Evolutionary conservation across 306 rosid species (phyloP), one percentile per base, ranked within the genome.

Genomic region (Sicyos edulis): DNA sequence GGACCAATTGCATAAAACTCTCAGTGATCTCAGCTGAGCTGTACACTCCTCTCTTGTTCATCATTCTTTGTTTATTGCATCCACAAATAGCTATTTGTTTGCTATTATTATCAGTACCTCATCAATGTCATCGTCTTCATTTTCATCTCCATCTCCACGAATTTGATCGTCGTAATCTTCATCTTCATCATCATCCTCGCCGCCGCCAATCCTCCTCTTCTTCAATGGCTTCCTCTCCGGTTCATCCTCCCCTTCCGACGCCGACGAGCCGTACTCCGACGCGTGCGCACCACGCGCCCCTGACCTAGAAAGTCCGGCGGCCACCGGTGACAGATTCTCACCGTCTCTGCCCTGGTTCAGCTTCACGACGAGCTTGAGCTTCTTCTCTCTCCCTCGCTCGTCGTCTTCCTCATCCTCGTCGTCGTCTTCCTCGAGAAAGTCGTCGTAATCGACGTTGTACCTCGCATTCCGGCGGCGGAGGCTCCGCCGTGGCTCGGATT

Each of bases 361-460:
- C 96, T 91, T 95, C 69, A 76, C 86, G 5, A 93, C 91, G 12
- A 95, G 89, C 88, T 91, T 91, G 6, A 95, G 80, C 88, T 95
- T 95, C 92, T 87, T 90, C 92, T 89, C 88, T 70, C 86, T 85
- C 58, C 89, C 79, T 74, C 86, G 74, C 76, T 84, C 84, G 60
- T 88, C 92, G 8, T 86, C 86, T 9, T 80, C 97, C 21, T 93
- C 96, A 0, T 89, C 97, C 15, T 88, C 96, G 5, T 85, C 42
- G 42, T 37, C 87, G 10, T 85, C 93, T 63, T 87, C 92, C 15
- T 91, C 95, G 13, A 91, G 54, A 76, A 80, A 93, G 64, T 93
- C 97, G 47, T 91, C 97, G 76, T 75, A 91, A 79, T 95, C 96
- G 49, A 95, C 81, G 89, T 82, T 88, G 85, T 95, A 95, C 85